Evolutionary conservation across 2,329 filamentous ascomycete genomes (phyloP).

Genomic region (Penicillium griseofulvum): DNA sequence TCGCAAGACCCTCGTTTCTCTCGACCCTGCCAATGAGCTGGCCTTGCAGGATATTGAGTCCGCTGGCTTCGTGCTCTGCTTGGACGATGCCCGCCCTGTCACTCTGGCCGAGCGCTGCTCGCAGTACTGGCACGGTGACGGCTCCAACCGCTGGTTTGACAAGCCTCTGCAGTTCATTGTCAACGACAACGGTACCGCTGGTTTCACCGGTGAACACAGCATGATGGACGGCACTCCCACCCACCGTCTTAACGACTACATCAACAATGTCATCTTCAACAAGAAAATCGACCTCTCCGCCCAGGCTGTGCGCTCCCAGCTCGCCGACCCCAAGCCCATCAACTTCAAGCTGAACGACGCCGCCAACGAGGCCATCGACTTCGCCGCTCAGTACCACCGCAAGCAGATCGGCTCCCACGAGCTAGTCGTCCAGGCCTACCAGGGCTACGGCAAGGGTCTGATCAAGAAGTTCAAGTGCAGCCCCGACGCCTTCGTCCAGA

Average conservation of each 20-base stretch:
- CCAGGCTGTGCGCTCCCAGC: constrained; percentile 71
- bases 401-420: constrained; percentile 83
- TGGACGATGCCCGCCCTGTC: constrained; percentile 86
- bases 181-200: constrained; percentile 95
- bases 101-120: constrained; percentile 93
- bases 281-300: constrained; percentile 91
- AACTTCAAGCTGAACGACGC: constrained; percentile 75
- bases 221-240: constrained; percentile 99
- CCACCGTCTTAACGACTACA: constrained; percentile 90
- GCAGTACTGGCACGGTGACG: constrained; percentile 98
- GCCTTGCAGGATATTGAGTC: constrained; percentile 80
- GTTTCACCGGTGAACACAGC: constrained; percentile 97
- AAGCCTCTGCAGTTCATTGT: constrained; percentile 97
- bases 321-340: constrained; percentile 76
- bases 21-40: constrained; percentile 74
- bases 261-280: constrained; percentile 87
- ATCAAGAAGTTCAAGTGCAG: constrained; percentile 99
- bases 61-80: constrained; percentile 84
- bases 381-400: constrained; percentile 74
- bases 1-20: constrained; percentile 69
- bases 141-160: constrained; percentile 93
- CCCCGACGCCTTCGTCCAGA: constrained; percentile 95
- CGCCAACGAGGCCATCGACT: constrained; percentile 73
- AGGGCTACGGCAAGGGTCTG: constrained; percentile 94
- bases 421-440: constrained; percentile 89